Percentiles rank a stretch among this genome's conserved stretches.
phyloP scores from a whole-genome alignment of 495 filamentous ascomycete genomes.

The Penicillium nucicola region DNA sequence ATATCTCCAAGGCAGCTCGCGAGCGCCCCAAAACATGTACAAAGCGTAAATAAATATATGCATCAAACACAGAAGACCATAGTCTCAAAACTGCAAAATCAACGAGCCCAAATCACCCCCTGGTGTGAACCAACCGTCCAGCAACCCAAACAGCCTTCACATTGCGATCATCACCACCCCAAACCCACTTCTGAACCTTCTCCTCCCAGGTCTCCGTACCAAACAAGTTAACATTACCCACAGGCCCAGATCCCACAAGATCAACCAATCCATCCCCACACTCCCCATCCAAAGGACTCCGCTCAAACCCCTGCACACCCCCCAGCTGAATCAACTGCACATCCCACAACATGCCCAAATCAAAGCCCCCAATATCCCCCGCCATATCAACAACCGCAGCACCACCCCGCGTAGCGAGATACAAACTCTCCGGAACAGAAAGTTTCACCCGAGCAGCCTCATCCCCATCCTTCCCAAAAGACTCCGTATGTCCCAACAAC shows the following conservation, averaged over 20 bases:
- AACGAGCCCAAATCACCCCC: background rate
- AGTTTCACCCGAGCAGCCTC: conserved; percentile 49
- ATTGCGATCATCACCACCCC: conserved; percentile 84
- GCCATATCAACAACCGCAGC: conserved; percentile 72
- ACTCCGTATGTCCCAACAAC: conserved; percentile 28
- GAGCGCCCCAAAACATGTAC: no score
- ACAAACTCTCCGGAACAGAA: conserved; percentile 82
- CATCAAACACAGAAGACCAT: background rate
- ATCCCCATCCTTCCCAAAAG: background rate
- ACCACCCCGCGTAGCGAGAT: conserved; percentile 77
- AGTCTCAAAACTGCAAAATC: background rate
- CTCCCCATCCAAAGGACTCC: conserved; percentile 7
- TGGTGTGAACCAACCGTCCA: conserved; percentile 63
- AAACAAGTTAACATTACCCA: conserved; percentile 66
- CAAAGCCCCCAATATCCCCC: conserved; percentile 69
- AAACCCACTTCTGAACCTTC: conserved; percentile 86
- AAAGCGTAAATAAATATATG: background rate
- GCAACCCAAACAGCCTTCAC: conserved; percentile 75
- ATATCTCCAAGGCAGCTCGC: no score
- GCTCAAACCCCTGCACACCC: conserved; percentile 13
- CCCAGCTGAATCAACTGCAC: conserved; percentile 72
- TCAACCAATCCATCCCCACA: background rate
- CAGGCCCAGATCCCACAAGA: conserved; percentile 13
- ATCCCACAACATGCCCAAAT: conserved; percentile 86
- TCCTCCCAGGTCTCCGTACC: conserved; percentile 80